phyloP scores from a whole-genome alignment of 2,329 filamentous ascomycete species.

The Xylariaceae sp. region DNA sequence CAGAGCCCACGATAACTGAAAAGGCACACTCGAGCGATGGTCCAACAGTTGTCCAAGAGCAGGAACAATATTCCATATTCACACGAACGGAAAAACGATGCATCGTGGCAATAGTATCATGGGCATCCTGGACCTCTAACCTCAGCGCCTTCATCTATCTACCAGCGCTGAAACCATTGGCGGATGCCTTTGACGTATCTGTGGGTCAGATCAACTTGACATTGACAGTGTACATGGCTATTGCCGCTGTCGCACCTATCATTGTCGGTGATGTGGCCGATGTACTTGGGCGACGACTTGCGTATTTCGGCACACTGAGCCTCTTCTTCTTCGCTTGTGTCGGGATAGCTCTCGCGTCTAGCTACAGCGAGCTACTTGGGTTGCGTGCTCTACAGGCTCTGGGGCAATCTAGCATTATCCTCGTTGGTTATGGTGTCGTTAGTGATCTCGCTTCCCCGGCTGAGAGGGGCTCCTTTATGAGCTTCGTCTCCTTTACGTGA shows the following conservation, averaged over 20 bases:
- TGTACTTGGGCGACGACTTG: conserved; percentile 1
- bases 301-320: conserved; percentile 1
- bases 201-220: conserved; percentile 4
- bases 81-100: neutral
- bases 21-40: too few species aligned
- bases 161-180: neutral
- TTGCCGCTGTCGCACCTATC: conserved; percentile 2
- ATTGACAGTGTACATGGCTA: conserved; percentile 6
- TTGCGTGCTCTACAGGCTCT: conserved; percentile 8
- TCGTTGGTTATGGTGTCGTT: conserved; percentile 7
- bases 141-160: conserved; percentile 1
- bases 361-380: conserved; percentile 4
- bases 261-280: conserved; percentile 5
- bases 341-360: conserved; percentile 2
- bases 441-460: conserved; percentile 8
- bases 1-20: too few species aligned
- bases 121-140: conserved; percentile 1
- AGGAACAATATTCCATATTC: neutral
- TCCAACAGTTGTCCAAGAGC: too few species aligned
- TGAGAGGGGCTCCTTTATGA: conserved; percentile 9
- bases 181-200: neutral
- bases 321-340: conserved; percentile 5
- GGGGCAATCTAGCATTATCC: conserved; percentile 7
- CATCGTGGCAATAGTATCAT: neutral
- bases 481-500: conserved; percentile 15